These are phyloP conservation scores for Myxozyma nipponensis DNA, from an alignment of 805 yeast genomes.

Conservation along the genomic window DNA sequence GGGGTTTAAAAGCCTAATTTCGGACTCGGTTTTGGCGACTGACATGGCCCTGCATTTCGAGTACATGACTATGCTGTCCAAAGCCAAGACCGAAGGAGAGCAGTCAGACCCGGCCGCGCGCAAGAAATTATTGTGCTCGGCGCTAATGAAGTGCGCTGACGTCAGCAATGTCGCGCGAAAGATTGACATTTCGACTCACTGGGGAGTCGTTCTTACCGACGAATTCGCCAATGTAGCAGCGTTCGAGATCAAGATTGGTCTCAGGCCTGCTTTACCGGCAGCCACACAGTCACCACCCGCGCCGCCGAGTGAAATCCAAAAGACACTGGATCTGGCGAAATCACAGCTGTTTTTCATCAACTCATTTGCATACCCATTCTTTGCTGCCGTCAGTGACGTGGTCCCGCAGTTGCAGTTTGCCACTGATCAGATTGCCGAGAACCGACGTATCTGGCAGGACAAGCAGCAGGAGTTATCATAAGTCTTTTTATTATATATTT, in stretches of 20 bases:
- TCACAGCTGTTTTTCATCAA: constrained; percentile 82
- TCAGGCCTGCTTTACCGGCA: constrained; percentile 7
- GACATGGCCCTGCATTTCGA: constrained; percentile 89
- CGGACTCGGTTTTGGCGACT: constrained; percentile 65
- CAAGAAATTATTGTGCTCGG: constrained; percentile 50
- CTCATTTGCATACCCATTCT: constrained; percentile 75
- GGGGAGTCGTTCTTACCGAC: constrained; percentile 77
- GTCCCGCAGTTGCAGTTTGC: constrained; percentile 50
- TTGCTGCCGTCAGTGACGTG: constrained; percentile 56
- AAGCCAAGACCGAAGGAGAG: neutral
- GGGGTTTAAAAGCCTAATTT: constrained; percentile 29
- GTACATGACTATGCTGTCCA: constrained; percentile 48
- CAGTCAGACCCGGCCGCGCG: neutral
- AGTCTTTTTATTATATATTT: too few species aligned
- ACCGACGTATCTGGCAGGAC: constrained; percentile 14
- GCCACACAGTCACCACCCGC: neutral
- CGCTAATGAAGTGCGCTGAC: constrained; percentile 90
- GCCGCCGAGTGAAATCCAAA: neutral
- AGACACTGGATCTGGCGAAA: constrained; percentile 44
- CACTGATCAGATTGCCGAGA: constrained; percentile 9
- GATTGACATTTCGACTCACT: constrained; percentile 65
- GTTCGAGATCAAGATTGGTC: constrained; percentile 45
- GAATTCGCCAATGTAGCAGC: constrained; percentile 68
- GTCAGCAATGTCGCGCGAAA: constrained; percentile 90
- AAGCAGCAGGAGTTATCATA: constrained; percentile 1